Percentiles rank a stretch among this genome's conserved stretches.
Conservation (phyloP, 1,284 basidiomycete genomes). For the Taiwanofungus camphoratus region DNA sequence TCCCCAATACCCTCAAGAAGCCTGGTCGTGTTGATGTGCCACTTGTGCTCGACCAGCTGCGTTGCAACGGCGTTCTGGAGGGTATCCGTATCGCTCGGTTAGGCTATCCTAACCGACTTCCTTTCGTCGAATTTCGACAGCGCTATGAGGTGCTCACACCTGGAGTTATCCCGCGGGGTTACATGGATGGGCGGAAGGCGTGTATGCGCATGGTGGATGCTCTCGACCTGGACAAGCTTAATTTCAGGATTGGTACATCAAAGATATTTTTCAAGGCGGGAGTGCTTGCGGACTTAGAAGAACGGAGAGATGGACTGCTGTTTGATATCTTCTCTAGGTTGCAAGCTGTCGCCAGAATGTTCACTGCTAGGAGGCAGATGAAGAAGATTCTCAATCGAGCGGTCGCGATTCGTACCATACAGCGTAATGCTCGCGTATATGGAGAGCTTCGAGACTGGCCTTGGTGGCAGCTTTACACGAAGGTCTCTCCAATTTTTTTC, state of each 20-base stretch:
- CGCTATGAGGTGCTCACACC: constrained; percentile 96
- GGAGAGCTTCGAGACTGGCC: constrained; percentile 91
- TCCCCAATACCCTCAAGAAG: constrained; percentile 91
- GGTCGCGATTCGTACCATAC: constrained; percentile 87
- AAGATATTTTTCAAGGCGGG: constrained; percentile 99
- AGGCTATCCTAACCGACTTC: constrained; percentile 95
- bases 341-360: constrained; percentile 84
- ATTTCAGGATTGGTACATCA: constrained; percentile 91
- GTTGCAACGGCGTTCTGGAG: constrained; percentile 98
- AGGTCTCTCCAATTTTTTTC: constrained; percentile 38
- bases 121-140: constrained; percentile 96
- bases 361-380: constrained; percentile 84
- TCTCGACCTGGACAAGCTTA: constrained; percentile 80
- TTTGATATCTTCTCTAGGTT: constrained; percentile 88
- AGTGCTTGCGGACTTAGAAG: constrained; percentile 96
- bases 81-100: constrained; percentile 97
- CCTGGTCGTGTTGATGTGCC: constrained; percentile 92
- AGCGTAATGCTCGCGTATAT: constrained; percentile 91
- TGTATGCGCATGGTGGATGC: constrained; percentile 91
- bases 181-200: constrained; percentile 96
- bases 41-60: constrained; percentile 92
- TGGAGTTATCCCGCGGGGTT: constrained; percentile 86
- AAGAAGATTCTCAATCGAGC: constrained; percentile 95
- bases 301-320: constrained; percentile 81
- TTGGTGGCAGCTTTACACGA: constrained; percentile 99